Evolutionary conservation across 805 yeast genomes (phyloP), one percentile per base, ranked within the genome.

Genomic region (Lipomyces kockii): DNA sequence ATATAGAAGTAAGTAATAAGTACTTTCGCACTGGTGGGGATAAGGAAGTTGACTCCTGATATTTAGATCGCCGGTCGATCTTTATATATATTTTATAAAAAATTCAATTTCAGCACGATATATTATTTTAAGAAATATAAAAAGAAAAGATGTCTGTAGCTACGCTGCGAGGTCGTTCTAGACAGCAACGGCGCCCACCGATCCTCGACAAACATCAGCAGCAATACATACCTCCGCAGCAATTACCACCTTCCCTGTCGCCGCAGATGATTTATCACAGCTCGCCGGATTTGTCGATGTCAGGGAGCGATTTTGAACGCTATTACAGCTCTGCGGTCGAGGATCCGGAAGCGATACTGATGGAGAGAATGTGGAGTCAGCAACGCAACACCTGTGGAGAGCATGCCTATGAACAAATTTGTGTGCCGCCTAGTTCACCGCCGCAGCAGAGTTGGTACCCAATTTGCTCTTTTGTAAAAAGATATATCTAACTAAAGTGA

Each of bases 41-140:
- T 32, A 32, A 29, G 55, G 11, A 12, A 6, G 34, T 22, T 8
- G 32, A 52, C 17, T 29, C 35, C 25, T 43, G 20, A 29, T 32
- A 8, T 29, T 11, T 57, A 65, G 69, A 37, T 62, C 69, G 69
- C 69, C 58, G 69, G 69, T 54, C 69, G 69, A 62, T 63, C 53
- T 62, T 49, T 35, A 46, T 37, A 61, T 53, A 54, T 22, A 34
- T 17, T 52, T 2, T 34, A 57, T 39, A 14, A 25, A 2, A 12
- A 4, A 7, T 9, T 25, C 34, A 39, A 29, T 34, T 57, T 65
- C 61, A 25, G 39, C 62, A 25, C 56, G 58, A 46, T 53, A 51
- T 32, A 35, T 39, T 34, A 29, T 35, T 25, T 25, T 43, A 58
- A 27, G 22, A 27, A 25, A 37, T 20, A 37, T 22, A 58, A 52